Evolutionary conservation across 192 early-diverging fungal species (phyloP).

Genomic region (Linnemannia schmuckeri): DNA sequence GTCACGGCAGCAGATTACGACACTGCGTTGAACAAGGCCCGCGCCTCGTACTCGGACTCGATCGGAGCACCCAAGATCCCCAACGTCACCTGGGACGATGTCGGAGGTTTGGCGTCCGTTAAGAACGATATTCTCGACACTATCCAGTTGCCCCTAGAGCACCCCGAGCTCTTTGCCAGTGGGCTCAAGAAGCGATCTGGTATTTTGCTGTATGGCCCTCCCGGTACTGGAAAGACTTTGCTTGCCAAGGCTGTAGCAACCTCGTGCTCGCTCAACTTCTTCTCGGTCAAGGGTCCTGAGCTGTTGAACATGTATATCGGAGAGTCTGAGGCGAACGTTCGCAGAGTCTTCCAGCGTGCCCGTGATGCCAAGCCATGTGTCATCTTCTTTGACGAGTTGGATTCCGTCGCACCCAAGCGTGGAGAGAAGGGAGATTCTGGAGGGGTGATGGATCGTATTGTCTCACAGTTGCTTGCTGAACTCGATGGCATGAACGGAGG

Average conservation of each 20-base stretch:
- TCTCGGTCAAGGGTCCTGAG: slow-evolving; percentile 98
- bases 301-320: slow-evolving; percentile 99
- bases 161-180: slow-evolving; percentile 95
- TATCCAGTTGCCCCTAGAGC: slow-evolving; percentile 94
- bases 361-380: slow-evolving; percentile 98
- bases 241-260: slow-evolving; percentile 99
- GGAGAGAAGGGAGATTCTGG: slow-evolving; percentile 98
- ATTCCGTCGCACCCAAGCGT: slow-evolving; percentile 97
- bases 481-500: slow-evolving; percentile 91
- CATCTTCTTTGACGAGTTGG: slow-evolving; percentile 99
- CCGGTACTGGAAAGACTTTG: slow-evolving; percentile 98
- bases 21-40: slow-evolving; percentile 81
- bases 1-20: slow-evolving; percentile 87
- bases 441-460: slow-evolving; percentile 99
- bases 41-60: slow-evolving; percentile 87
- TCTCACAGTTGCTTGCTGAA: slow-evolving; percentile 95
- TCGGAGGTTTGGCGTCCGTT: slow-evolving; percentile 93
- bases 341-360: slow-evolving; percentile 95
- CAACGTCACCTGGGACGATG: slow-evolving; percentile 98
- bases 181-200: slow-evolving; percentile 96
- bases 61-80: slow-evolving; percentile 99
- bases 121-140: slow-evolving; percentile 96
- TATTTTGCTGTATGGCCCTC: slow-evolving; percentile 95
- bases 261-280: slow-evolving; percentile 97
- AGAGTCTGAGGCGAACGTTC: slow-evolving; percentile 98